phyloP scores from a whole-genome alignment of 2,329 filamentous ascomycete genomes.

The Hymenotorrendiella dingleyae region DNA sequence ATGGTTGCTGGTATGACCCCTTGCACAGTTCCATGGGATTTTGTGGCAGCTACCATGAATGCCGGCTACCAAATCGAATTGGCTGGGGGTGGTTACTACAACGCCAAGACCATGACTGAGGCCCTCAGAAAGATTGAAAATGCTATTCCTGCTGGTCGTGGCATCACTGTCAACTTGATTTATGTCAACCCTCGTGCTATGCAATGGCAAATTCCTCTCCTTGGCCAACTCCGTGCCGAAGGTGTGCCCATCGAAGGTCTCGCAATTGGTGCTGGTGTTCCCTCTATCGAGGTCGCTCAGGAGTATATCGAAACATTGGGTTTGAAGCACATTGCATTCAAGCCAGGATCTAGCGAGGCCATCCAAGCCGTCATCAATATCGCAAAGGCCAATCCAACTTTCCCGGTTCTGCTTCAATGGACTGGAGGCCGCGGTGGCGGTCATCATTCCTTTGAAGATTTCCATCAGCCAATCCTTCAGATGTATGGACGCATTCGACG shows the following conservation, averaged over 20 bases:
- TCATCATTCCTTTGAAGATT: constrained; percentile 92
- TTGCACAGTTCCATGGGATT: constrained; percentile 82
- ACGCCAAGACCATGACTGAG: constrained; percentile 73
- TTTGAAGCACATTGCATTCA: constrained; percentile 90
- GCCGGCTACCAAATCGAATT: constrained; percentile 93
- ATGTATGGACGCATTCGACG: constrained; percentile 88
- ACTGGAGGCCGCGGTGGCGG: constrained; percentile 90
- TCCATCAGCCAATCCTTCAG: constrained; percentile 83
- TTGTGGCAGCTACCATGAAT: constrained; percentile 88
- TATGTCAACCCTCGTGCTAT: constrained; percentile 87
- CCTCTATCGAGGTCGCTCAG: constrained; percentile 86
- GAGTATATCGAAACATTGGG: constrained; percentile 92
- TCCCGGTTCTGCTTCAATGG: constrained; percentile 93
- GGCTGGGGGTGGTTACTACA: constrained; percentile 84
- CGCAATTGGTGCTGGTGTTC: constrained; percentile 88
- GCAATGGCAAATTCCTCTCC: constrained; percentile 85
- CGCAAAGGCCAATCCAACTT: constrained; percentile 85
- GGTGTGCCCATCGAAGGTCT: constrained; percentile 88
- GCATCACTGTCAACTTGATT: constrained; percentile 85
- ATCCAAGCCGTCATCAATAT: constrained; percentile 91
- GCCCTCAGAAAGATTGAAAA: constrained; percentile 81
- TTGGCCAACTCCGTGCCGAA: constrained; percentile 73
- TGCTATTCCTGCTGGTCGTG: constrained; percentile 74
- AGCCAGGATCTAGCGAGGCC: constrained; percentile 82
- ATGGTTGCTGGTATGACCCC: constrained; percentile 96